Conservation (phyloP, 2,329 filamentous ascomycete genomes). For the Colletotrichum destructivum region DNA sequence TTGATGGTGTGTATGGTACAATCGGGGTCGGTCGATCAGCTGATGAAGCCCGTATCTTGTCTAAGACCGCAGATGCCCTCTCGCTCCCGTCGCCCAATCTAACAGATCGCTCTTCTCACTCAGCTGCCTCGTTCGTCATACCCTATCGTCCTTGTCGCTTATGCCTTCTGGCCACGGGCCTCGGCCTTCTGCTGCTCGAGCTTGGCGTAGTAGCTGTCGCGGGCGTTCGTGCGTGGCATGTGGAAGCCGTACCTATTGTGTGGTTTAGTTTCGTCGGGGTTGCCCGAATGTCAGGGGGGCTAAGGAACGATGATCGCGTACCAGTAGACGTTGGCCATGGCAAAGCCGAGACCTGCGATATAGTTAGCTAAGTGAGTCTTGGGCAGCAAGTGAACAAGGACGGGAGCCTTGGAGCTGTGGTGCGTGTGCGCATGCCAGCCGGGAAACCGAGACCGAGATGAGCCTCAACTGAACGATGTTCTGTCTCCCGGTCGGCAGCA, state of each 20-base stretch:
- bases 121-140: not conserved
- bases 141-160: conserved; percentile 3
- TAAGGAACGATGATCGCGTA: conserved; percentile 54
- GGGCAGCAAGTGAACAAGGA: not conserved
- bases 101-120: conserved; percentile 12
- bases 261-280: conserved; percentile 15
- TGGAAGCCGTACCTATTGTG: conserved; percentile 73
- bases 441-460: not conserved
- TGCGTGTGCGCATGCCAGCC: not conserved
- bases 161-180: conserved; percentile 48
- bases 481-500: not conserved
- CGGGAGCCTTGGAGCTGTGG: not conserved
- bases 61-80: conserved; percentile 31
- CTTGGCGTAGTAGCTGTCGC: conserved; percentile 72
- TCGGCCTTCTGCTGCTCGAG: conserved; percentile 70
- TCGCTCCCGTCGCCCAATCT: conserved; percentile 26
- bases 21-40: conserved; percentile 37
- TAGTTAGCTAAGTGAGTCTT: conserved; percentile 51
- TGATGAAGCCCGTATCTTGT: conserved; percentile 37
- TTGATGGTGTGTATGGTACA: conserved; percentile 43
- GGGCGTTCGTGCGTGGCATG: conserved; percentile 71
- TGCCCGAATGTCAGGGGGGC: conserved; percentile 1
- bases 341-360: conserved; percentile 65
- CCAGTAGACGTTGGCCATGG: conserved; percentile 71
- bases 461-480: not conserved